These are phyloP conservation scores for Zizania latifolia DNA, from an alignment of 176 grass and related monocot genomes.

Conservation along the genomic window DNA sequence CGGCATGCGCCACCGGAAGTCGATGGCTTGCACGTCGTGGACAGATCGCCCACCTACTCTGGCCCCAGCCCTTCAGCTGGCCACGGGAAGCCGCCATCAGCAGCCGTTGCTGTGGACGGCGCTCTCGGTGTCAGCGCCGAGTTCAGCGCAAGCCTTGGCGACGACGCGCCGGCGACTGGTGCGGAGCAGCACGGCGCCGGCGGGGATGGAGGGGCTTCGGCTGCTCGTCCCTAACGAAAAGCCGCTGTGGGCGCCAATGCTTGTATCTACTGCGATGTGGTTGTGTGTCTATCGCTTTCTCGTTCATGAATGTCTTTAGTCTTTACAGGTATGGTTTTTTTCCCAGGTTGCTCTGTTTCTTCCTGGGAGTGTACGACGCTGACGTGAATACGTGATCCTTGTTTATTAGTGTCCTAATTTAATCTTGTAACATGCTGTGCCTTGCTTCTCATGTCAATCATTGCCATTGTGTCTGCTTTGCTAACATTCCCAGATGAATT, in stretches of 20 bases:
- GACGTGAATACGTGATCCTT: background rate
- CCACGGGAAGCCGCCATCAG: background rate
- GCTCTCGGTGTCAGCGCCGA: background rate
- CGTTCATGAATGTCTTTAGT: too few species aligned
- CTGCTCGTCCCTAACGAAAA: background rate
- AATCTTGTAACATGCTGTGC: background rate
- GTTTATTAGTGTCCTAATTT: background rate
- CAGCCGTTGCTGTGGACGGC: background rate
- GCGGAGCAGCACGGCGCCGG: background rate
- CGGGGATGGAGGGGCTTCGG: background rate
- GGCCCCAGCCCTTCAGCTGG: conserved; percentile 1
- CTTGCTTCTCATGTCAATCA: background rate
- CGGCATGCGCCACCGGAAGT: background rate
- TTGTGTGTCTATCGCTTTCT: background rate
- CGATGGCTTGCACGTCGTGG: background rate
- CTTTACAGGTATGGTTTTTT: background rate
- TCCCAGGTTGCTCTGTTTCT: background rate
- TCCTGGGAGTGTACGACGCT: background rate
- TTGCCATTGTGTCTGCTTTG: too few species aligned
- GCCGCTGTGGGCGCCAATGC: too few species aligned
- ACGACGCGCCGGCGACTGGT: too few species aligned
- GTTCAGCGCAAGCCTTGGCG: background rate
- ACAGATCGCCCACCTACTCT: background rate
- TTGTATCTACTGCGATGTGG: background rate
- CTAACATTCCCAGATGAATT: too few species aligned